Base-by-base conservation (phyloP, 2,329 filamentous ascomycete species). In the Aspergillus texensis region DNA sequence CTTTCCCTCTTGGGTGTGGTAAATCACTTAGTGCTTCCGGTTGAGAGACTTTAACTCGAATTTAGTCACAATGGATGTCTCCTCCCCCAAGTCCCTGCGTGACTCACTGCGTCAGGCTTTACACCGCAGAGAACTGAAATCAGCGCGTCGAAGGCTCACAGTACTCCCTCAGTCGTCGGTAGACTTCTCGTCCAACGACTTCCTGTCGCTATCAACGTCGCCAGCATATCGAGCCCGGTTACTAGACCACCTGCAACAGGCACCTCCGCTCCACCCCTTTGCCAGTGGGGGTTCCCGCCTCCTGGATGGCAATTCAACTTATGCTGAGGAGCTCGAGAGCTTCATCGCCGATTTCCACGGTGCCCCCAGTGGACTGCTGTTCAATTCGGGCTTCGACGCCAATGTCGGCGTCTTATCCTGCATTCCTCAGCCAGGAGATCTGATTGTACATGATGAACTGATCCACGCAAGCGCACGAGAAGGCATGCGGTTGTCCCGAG, bases 401-500 rank as follows among this genome's bases (percentile, higher is more conserved):
- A 91, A 91, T 68, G 81, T 85, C 0, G 88, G 87, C 0, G 79
- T 91, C 1, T 84, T 90, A n/a, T 79, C 83, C 2, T 86, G 84
- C 60, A 79, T 88, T 1, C 87, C 88, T 1, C 87, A 88, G 65
- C 79, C 78, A 0, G 86, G 84, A 0, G 89, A 91, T 73, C 70
- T 84, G 1, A 82, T 95, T 26, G 74, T 95, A 0, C 90, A 91
- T 68, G 92, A 94, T 70, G 90, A 90, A 72, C 81, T 90, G 36
- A 88, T 94, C 16, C 92, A 94, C 69, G 92, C 92, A 0, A 93
- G 90, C 68, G 86, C 89, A 1, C 91, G 93, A 63, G 91, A 94
- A 73, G 92, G 91, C 0, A 92, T 94, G 89, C 82, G 83, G 21
- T 70, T 89, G 24, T 88, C 87, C 8, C 83, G 89, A 1, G 88